Conservation (phyloP, 2,329 filamentous ascomycete genomes). For the Epichloe elymi region DNA sequence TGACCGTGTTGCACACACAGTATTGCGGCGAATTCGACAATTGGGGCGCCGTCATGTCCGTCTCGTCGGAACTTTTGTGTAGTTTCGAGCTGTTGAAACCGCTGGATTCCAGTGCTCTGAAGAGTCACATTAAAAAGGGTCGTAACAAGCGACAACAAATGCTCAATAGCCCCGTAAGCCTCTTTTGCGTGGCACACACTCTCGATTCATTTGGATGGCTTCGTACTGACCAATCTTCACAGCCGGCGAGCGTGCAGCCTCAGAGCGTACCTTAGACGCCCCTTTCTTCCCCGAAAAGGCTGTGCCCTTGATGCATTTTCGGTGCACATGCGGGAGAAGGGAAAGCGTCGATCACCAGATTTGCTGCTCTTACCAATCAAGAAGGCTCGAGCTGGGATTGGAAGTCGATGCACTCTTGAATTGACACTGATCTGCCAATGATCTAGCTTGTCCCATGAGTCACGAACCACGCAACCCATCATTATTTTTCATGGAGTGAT, state of each 20-base stretch:
- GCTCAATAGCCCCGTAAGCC: constrained; percentile 86
- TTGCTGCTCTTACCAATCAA: neutral
- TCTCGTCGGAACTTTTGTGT: constrained; percentile 83
- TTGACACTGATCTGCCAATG: neutral
- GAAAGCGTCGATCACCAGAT: neutral
- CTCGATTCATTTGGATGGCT: neutral
- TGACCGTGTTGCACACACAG: constrained; percentile 35
- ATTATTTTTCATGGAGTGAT: neutral
- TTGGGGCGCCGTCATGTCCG: constrained; percentile 98
- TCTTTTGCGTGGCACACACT: neutral
- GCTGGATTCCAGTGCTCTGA: constrained; percentile 86
- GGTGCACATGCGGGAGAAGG: neutral
- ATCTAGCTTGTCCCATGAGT: neutral
- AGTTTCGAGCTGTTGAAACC: constrained; percentile 96
- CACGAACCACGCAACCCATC: neutral
- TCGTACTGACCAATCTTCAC: constrained; percentile 1
- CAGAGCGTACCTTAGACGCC: constrained; percentile 26
- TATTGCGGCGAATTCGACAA: constrained; percentile 99
- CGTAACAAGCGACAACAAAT: constrained; percentile 89
- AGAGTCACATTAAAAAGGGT: constrained; percentile 98
- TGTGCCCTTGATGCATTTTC: neutral
- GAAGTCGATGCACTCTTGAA: neutral
- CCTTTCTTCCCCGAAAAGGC: neutral
- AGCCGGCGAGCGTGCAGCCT: constrained; percentile 43
- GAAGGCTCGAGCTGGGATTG: neutral